Base-by-base conservation (phyloP, 75 land plant species). In the Isoetes taiwanensis region DNA sequence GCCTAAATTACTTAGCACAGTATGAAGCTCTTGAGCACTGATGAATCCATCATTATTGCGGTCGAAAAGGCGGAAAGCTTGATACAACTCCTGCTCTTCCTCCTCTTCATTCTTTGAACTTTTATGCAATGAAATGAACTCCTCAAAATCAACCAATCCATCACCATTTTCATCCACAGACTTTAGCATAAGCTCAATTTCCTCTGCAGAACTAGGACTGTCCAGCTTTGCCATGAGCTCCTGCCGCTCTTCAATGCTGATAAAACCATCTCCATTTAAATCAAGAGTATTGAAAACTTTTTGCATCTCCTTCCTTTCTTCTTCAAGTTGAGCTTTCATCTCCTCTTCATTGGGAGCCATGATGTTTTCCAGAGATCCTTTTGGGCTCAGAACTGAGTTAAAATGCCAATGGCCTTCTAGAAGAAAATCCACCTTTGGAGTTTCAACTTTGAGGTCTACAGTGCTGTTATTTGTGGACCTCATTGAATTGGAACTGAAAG, bases 241-340 rank as follows among this genome's bases (percentile, higher is more conserved):
- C 5, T 23, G 6, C 21, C 16, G 50, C 50, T 46, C 50, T 8
- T 46, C 50, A 5, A 46, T 19, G 16, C n/a, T 19, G 50, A 46
- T 46, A 5, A 5, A 19, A 3, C 50, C 50, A 16, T 46, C 50
- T 8, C 50, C 50, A 23, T 46, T 23, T 5, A 23, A 19, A 23
- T 46, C 50, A n/a, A 46, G 16, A 16, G 50, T 6, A 5, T 23
- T 6, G 50, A 46, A 46, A 6, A 46, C 50, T 23, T 46, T 19
- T 46, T 46, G 12, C 50, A 46, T 19, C 6, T 46, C 50, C n/a
- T 46, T n/a, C n/a, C n/a, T n/a, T n/a, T n/a, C n/a, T n/a, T n/a
- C n/a, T n/a, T n/a, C n/a, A n/a, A n/a, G n/a, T n/a, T n/a, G n/a
- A n/a, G n/a, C n/a, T n/a, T n/a, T n/a, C n/a, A n/a, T n/a, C n/a